Base-by-base conservation (phyloP, 306 rosid species). In the Quercus glauca region DNA sequence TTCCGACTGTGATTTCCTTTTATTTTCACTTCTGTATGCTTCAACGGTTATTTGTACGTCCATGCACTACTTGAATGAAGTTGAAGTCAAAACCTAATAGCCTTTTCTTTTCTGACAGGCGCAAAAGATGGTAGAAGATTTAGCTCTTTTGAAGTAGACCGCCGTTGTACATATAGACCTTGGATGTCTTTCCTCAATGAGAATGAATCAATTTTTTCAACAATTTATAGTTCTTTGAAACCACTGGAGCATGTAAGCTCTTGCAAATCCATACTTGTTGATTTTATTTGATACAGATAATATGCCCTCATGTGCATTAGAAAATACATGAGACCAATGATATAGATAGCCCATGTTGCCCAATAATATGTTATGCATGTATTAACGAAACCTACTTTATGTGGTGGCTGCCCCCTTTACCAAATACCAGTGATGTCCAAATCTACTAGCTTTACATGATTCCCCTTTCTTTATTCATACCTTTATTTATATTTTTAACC, bases 241-340 rank as follows among this genome's bases (percentile, higher is more conserved):
- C 80, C 61, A 33, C 83, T 87, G 21, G 73, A 84, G 71, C 87
- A 64, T 23, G 89, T 88, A 57, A 83, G 89, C 79, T 17, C 17
- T 5, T 63, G 69, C 20, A 26, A 12, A 14, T 63, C 3, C 69
- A 28, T 15, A 14, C 19, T 14, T 63, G 37, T 28, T 12, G 19
- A 63, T 28, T 63, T n/a, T 11, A 59, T 63, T 63, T 63, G 69
- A 26, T 4, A 15, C 20, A 13, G 21, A 28, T 28, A 26, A 63
- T 15, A 33, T 63, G 9, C 20, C 11, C 69, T 63, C 41, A 14
- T 14, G n/a, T 63, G 35, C 69, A 63, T 28, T 63, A 17, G 69
- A 10, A 63, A 28, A 18, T 28, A 28, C 5, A 3, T 58, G 25
- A 59, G 53, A 12, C 11, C 26, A 59, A 59, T 21, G 5, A 59